phyloP scores from a whole-genome alignment of 164 flowering plant genomes.

The Berberis vulgaris region DNA sequence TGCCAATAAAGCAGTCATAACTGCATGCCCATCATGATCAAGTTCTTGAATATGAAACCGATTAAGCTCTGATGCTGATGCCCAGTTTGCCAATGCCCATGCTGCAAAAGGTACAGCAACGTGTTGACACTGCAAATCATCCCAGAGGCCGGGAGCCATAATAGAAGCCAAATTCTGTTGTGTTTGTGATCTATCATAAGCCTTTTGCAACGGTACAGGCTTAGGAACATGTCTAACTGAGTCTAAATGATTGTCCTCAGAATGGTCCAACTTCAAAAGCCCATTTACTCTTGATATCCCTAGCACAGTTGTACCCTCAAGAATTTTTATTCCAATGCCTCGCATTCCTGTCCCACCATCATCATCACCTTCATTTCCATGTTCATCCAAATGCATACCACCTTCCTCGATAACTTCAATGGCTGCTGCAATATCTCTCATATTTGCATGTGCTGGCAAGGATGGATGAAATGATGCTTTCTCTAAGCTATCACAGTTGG shows the following conservation, averaged over 20 bases:
- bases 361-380: slow-evolving; percentile 47
- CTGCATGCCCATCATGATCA: slow-evolving; percentile 83
- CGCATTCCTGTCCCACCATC: slow-evolving; percentile 63
- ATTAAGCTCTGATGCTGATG: slow-evolving; percentile 74
- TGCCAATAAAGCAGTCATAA: slow-evolving; percentile 81
- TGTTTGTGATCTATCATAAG: slow-evolving; percentile 21
- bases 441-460: slow-evolving; percentile 67
- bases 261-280: slow-evolving; percentile 21
- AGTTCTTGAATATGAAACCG: slow-evolving; percentile 81
- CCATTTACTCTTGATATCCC: slow-evolving; percentile 62
- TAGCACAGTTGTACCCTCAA: slow-evolving; percentile 74
- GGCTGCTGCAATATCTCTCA: slow-evolving; percentile 81
- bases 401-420: slow-evolving; percentile 93
- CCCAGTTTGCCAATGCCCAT: slow-evolving; percentile 99
- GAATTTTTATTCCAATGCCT: slow-evolving; percentile 86
- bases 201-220: slow-evolving; percentile 27
- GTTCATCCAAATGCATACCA: slow-evolving; percentile 68
- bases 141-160: slow-evolving; percentile 96
- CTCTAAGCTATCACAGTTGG: slow-evolving; percentile 62
- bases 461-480: slow-evolving; percentile 44
- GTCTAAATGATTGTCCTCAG: slow-evolving; percentile 17
- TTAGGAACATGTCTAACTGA: slow-evolving; percentile 14
- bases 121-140: slow-evolving; percentile 88
- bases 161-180: slow-evolving; percentile 36
- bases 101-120: slow-evolving; percentile 99